These are phyloP conservation scores for Aspergillus sp. DNA, from an alignment of 2,329 filamentous ascomycete genomes.

Conservation along the genomic window DNA sequence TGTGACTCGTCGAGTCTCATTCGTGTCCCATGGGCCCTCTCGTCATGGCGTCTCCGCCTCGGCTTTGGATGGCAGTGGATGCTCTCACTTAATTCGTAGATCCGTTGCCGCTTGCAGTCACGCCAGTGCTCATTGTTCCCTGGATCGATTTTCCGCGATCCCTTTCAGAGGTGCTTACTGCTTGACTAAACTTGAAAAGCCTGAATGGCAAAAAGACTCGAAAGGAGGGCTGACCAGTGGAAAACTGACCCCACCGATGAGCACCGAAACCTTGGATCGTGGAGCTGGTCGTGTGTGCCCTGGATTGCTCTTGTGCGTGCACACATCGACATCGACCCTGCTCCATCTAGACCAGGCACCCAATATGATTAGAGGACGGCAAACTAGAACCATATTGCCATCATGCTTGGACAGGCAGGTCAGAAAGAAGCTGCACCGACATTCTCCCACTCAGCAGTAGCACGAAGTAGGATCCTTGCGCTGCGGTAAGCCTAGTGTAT, in stretches of 20 bases:
- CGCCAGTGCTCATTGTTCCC: constrained; percentile 16
- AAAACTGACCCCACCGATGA: constrained; percentile 13
- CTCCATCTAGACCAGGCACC: background rate
- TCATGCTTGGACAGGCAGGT: background rate
- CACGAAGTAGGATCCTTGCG: background rate
- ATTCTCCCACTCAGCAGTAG: no score
- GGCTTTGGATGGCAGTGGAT: constrained; percentile 10
- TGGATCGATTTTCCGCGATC: constrained; percentile 11
- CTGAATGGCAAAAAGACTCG: background rate
- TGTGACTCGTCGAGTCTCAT: constrained; percentile 32
- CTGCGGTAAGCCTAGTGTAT: constrained; percentile 1
- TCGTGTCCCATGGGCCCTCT: constrained; percentile 23
- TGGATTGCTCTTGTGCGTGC: constrained; percentile 1
- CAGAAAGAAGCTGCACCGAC: background rate
- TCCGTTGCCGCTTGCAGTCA: constrained; percentile 23
- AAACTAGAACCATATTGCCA: background rate
- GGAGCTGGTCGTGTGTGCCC: constrained; percentile 9
- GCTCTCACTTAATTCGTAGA: constrained; percentile 22
- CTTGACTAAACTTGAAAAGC: background rate
- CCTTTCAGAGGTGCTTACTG: background rate
- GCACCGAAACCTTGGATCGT: constrained; percentile 16
- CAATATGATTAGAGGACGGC: background rate
- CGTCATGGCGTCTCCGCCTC: constrained; percentile 23
- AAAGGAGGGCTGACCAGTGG: constrained; percentile 7
- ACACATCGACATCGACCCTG: background rate